Evolutionary conservation across 371 early-diverging fungal species (phyloP).

Genomic region (Entomophthora muscae): DNA sequence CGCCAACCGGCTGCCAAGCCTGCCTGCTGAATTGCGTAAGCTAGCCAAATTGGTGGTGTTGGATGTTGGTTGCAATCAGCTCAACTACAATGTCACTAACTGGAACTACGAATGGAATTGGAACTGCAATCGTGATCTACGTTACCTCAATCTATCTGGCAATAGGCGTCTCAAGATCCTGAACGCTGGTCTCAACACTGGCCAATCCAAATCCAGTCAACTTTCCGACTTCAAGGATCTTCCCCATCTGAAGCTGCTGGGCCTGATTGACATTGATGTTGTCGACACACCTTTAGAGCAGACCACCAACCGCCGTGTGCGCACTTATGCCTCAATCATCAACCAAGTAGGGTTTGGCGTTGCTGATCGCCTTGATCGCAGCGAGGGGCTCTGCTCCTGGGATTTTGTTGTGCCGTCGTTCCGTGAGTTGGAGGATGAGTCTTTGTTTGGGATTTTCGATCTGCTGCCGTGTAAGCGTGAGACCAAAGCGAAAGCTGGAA

Average conservation of each 20-base stretch:
- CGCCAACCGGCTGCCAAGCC: constrained; percentile 70
- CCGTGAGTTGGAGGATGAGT: constrained; percentile 65
- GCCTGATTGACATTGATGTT: constrained; percentile 76
- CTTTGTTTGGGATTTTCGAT: constrained; percentile 75
- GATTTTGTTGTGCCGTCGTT: constrained; percentile 69
- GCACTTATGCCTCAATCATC: constrained; percentile 65
- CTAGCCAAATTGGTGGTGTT: constrained; percentile 48
- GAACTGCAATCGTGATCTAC: constrained; percentile 81
- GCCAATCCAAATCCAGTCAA: neutral
- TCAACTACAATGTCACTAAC: constrained; percentile 85
- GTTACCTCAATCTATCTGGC: constrained; percentile 78
- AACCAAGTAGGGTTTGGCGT: constrained; percentile 72
- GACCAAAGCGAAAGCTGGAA: constrained; percentile 22
- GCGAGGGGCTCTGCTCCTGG: constrained; percentile 46
- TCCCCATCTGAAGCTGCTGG: constrained; percentile 52
- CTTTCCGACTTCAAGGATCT: constrained; percentile 64
- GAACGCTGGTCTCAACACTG: constrained; percentile 25
- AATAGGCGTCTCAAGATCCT: constrained; percentile 79
- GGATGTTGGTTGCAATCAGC: constrained; percentile 70
- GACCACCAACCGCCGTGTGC: constrained; percentile 56
- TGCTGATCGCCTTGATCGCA: constrained; percentile 55
- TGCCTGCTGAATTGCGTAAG: constrained; percentile 81
- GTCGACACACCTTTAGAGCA: constrained; percentile 69
- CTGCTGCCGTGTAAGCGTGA: constrained; percentile 34
- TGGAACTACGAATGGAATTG: constrained; percentile 96